These are phyloP conservation scores for Mortierella sp. DNA, from an alignment of 371 early-diverging fungal species.

Conservation along the genomic window DNA sequence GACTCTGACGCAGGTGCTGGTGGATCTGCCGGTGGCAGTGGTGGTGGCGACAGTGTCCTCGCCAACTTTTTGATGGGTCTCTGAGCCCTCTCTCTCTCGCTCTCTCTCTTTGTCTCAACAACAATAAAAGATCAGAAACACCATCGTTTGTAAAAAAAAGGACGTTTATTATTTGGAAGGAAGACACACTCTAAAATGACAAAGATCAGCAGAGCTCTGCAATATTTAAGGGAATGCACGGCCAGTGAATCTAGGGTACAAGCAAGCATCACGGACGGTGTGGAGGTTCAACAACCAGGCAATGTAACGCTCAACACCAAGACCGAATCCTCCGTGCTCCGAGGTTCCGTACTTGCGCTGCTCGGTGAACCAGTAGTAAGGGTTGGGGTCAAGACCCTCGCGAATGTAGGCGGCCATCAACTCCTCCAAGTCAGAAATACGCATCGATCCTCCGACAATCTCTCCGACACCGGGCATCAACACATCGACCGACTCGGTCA, in stretches of 20 bases:
- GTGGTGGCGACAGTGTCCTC: constrained; percentile 39
- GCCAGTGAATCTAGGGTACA: constrained; percentile 87
- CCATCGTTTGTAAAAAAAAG: neutral
- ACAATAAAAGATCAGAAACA: neutral
- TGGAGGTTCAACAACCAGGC: constrained; percentile 97
- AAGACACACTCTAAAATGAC: constrained; percentile 5
- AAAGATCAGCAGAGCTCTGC: neutral
- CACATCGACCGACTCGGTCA: constrained; percentile 99
- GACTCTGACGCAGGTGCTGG: constrained; percentile 18
- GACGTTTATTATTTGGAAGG: constrained; percentile 4
- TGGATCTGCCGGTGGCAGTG: constrained; percentile 15
- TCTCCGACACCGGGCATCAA: constrained; percentile 99
- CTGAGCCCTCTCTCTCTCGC: neutral
- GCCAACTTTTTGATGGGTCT: constrained; percentile 53
- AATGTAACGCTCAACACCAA: constrained; percentile 99
- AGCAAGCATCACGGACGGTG: constrained; percentile 94
- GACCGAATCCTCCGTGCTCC: constrained; percentile 99
- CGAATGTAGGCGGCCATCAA: constrained; percentile 96
- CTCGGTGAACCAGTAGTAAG: constrained; percentile 99
- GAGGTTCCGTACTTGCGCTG: constrained; percentile 99
- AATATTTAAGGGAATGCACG: constrained; percentile 56
- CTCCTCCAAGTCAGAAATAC: constrained; percentile 93
- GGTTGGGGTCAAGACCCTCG: constrained; percentile 96
- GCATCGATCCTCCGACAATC: constrained; percentile 99
- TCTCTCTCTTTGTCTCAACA: neutral